Base-by-base conservation (phyloP, 2,329 filamentous ascomycete species). In the Hypoxylon sp. region DNA sequence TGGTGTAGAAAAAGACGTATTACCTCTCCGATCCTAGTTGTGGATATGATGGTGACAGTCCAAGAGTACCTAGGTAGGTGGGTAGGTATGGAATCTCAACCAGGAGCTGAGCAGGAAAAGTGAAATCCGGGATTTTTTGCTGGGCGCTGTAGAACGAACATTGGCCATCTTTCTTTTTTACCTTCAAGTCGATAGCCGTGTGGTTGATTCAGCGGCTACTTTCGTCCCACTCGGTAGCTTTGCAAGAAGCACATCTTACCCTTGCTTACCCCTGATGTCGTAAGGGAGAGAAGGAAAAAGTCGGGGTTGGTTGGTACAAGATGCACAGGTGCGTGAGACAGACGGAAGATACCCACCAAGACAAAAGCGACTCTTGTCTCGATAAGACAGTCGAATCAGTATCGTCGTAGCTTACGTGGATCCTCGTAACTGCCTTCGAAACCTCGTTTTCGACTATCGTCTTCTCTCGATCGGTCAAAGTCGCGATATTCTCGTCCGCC, bases 381-480 rank as follows among this genome's bases (percentile, higher is more conserved):
- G 67, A 75, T 76, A 86, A 60, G 56, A 53, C 13, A 25, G 27
- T 12, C 19, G 41, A 43, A 34, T 58, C 64, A 70, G 73, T 87
- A 87, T 59, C 84, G 81, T 59, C 84, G 82, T 56, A 86, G 68
- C 71, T 87, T 87, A 51, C 82, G 73, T 38, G 84, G 82, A 71
- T 96, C 92, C 67, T 96, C 91, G 74, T 92, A 87, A 60, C 83
- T 82, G 69, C 86, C 86, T 67, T 95, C 91, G 72, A 89, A 91
- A 42, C 85, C 80, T 69, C 87, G 83, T 78, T 89, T 82, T 69
- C 83, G 73, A 72, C 75, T 78, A 60, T 82, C 81, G 61, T 84
- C 81, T 42, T 83, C 80, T 57, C 78, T 74, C 47, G 78, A 78
- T 59, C 79, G 73, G 68, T 86, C 82, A 69, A 55, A 70, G 71